Evolutionary conservation across 148 eudicot genomes (phyloP).

Genomic region (Dysphania ambrosioides): DNA sequence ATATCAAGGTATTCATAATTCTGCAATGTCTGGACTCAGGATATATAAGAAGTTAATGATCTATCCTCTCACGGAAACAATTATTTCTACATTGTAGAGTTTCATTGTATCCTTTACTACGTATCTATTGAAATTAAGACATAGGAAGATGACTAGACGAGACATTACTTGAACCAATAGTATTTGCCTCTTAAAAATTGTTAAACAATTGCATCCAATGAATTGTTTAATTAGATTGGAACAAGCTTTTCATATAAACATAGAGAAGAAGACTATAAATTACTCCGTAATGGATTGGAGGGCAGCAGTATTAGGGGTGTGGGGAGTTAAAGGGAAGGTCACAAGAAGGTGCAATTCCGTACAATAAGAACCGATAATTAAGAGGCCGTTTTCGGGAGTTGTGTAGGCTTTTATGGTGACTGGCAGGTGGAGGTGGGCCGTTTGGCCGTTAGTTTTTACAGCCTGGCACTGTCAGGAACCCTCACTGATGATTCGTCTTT

Average conservation of each 20-base stretch:
- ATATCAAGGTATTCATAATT: too few species aligned
- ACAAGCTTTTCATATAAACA: background rate
- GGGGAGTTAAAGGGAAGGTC: conserved; percentile 10
- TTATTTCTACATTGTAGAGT: too few species aligned
- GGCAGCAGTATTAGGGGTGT: too few species aligned
- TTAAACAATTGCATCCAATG: background rate
- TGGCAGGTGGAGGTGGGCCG: conserved; percentile 27
- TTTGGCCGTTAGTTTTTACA: conserved; percentile 38
- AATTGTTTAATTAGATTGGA: background rate
- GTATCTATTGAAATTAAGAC: too few species aligned
- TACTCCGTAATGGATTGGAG: background rate
- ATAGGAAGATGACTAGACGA: too few species aligned
- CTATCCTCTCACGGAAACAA: too few species aligned
- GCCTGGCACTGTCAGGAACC: conserved; percentile 54
- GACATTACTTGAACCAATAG: too few species aligned
- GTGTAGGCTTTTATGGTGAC: conserved; percentile 27
- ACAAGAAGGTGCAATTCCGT: conserved; percentile 21
- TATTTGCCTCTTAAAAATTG: background rate
- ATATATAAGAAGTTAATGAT: too few species aligned
- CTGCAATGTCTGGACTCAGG: too few species aligned
- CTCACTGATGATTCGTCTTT: conserved; percentile 50
- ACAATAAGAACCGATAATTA: conserved; percentile 11
- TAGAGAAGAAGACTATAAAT: background rate
- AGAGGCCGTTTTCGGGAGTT: conserved; percentile 19
- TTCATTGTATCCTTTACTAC: too few species aligned